Base-by-base conservation (phyloP, 805 yeast genomes). In the Teunomyces cretensis region DNA sequence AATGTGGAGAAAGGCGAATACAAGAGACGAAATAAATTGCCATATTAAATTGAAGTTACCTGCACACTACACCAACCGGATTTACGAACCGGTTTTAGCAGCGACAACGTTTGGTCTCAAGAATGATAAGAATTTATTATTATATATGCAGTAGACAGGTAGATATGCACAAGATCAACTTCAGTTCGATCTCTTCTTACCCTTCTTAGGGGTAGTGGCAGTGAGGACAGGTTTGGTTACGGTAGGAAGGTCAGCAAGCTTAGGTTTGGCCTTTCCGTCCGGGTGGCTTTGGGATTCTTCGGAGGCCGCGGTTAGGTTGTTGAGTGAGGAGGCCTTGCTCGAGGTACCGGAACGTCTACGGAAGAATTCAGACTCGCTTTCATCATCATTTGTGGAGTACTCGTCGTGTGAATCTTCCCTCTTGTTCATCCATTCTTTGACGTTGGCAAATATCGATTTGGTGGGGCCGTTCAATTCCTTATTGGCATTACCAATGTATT, bases 401-500 rank as follows among this genome's bases (percentile, higher is more conserved):
- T 64, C 68, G 40, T 64, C 71, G 46, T 59, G 61, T 14, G 60
- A 52, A 16, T 65, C 65, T 43, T 67, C 74, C 19, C 66, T 51
- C 43, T 53, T 50, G 39, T 46, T 56, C 44, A 71, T 71, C 76
- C 76, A 72, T 42, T 61, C 74, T 53, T 65, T 65, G 37, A 72
- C 72, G 50, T 70, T 72, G 24, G 71, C 70, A 46, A 72, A 54
- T 27, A 71, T 55, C 2, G 72, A 60, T 43, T 61, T 61, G 9
- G 49, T 52, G 35, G 57, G 53, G 17, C 53, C 58, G 50, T 69
- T 69, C 53, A 67, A 56, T 19, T 67, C 69, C 47, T 61, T 56
- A 52, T 73, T 61, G 42, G 68, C 79, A 57, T 81, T 82, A 11
- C 84, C 88, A 32, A 81, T 78, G 58, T 74, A 83, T 51, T 73